Evolutionary conservation across 2,329 filamentous ascomycete species (phyloP).

Genomic region (Exutisphaerella laricina): DNA sequence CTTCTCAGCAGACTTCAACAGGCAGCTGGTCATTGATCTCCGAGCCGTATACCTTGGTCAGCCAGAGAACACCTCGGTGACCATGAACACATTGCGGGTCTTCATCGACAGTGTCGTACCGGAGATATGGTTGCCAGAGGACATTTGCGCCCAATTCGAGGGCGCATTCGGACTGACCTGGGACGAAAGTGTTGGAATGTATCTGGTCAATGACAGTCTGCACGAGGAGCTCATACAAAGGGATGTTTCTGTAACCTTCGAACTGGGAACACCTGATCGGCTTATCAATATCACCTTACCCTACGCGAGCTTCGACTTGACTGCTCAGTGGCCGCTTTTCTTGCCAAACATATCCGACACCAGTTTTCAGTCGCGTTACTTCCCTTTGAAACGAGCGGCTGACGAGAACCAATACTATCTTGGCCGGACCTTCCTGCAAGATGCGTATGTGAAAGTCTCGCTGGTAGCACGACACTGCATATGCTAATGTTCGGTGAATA

Average conservation of each 20-base stretch:
- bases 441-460: slow-evolving; percentile 20
- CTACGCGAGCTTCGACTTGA: slow-evolving; percentile 29
- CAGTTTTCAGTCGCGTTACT: slow-evolving; percentile 33
- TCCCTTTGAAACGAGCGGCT: slow-evolving; percentile 23
- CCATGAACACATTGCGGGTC: slow-evolving; percentile 31
- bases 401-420: slow-evolving; percentile 23
- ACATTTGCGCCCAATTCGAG: slow-evolving; percentile 38
- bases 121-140: slow-evolving; percentile 37
- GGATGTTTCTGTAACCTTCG: slow-evolving; percentile 36
- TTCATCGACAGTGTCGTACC: slow-evolving; percentile 38
- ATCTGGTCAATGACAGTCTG: slow-evolving; percentile 37
- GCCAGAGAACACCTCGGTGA: neutral
- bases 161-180: slow-evolving; percentile 38
- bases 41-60: slow-evolving; percentile 15
- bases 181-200: slow-evolving; percentile 34
- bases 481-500: no score
- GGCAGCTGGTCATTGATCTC: slow-evolving; percentile 22
- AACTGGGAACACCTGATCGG: slow-evolving; percentile 5
- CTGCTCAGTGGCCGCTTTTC: slow-evolving; percentile 14
- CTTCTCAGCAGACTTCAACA: slow-evolving; percentile 24
- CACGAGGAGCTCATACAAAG: slow-evolving; percentile 29
- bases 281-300: slow-evolving; percentile 25
- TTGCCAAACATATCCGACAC: slow-evolving; percentile 29
- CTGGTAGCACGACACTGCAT: neutral
- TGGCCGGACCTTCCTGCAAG: slow-evolving; percentile 29